Evolutionary conservation across 495 filamentous ascomycete genomes (phyloP).

Genomic region (Daldinia bambusicola): DNA sequence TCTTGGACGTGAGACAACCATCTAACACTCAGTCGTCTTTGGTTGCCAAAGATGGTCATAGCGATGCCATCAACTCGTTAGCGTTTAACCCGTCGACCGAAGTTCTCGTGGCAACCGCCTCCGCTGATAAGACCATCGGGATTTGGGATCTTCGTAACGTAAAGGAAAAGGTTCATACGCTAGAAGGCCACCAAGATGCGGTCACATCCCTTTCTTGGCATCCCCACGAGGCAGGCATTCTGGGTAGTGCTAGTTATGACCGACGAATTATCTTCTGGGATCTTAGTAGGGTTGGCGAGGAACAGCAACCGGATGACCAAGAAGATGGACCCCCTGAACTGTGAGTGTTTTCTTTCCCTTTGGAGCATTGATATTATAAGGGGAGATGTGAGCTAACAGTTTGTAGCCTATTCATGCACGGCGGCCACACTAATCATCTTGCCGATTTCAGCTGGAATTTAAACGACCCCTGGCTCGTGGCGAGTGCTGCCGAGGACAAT

Average conservation of each 20-base stretch:
- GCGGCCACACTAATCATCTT: slow-evolving; percentile 95
- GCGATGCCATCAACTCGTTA: slow-evolving; percentile 92
- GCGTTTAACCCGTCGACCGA: slow-evolving; percentile 92
- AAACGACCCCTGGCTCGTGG: slow-evolving; percentile 94
- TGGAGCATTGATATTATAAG: neutral
- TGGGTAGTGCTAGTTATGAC: slow-evolving; percentile 92
- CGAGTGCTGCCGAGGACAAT: slow-evolving; percentile 96
- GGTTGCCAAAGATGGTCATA: slow-evolving; percentile 74
- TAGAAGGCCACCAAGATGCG: slow-evolving; percentile 85
- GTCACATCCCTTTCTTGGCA: slow-evolving; percentile 96
- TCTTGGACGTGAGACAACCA: slow-evolving; percentile 80
- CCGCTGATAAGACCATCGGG: slow-evolving; percentile 92
- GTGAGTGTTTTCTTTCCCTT: slow-evolving; percentile 60
- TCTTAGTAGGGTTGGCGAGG: slow-evolving; percentile 85
- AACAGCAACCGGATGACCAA: slow-evolving; percentile 93
- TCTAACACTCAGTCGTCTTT: slow-evolving; percentile 71
- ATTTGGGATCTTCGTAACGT: slow-evolving; percentile 95
- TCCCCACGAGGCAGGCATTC: slow-evolving; percentile 83
- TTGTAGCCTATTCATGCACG: slow-evolving; percentile 92
- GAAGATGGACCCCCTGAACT: slow-evolving; percentile 97
- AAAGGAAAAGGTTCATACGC: slow-evolving; percentile 82
- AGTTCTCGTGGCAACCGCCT: slow-evolving; percentile 87
- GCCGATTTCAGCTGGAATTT: slow-evolving; percentile 98
- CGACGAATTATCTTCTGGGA: slow-evolving; percentile 97
- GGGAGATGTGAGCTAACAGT: slow-evolving; percentile 38